Evolutionary conservation across 2,329 filamentous ascomycete species (phyloP).

Genomic region (Hypoxylon sp.): DNA sequence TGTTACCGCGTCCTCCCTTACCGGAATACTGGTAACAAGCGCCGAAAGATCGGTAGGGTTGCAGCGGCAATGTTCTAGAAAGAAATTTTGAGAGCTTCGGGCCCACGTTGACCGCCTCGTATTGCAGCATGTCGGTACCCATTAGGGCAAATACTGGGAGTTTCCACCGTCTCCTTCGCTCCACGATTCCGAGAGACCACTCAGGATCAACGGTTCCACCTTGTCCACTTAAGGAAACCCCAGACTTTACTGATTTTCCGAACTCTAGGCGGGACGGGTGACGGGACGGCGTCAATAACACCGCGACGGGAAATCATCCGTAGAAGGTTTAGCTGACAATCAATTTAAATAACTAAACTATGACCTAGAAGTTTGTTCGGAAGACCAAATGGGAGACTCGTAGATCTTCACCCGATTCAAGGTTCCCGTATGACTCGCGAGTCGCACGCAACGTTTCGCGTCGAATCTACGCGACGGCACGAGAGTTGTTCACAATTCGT

Average conservation of each 20-base stretch:
- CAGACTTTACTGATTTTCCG: slow-evolving; percentile 34
- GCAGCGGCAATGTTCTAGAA: slow-evolving; percentile 42
- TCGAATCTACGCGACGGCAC: slow-evolving; percentile 35
- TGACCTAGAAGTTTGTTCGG: slow-evolving; percentile 24
- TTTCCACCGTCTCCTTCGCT: slow-evolving; percentile 19
- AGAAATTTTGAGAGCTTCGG: slow-evolving; percentile 26
- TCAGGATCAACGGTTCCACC: slow-evolving; percentile 31
- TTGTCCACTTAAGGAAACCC: slow-evolving; percentile 17
- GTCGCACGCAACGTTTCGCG: slow-evolving; percentile 27
- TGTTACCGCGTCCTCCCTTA: slow-evolving; percentile 37
- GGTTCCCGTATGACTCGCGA: slow-evolving; percentile 37
- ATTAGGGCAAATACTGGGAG: slow-evolving; percentile 37
- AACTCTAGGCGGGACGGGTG: slow-evolving; percentile 27
- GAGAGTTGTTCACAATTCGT: slow-evolving; percentile 4
- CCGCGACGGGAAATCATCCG: slow-evolving; percentile 26
- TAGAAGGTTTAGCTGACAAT: slow-evolving; percentile 25
- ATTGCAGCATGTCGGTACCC: slow-evolving; percentile 42
- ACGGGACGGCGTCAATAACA: slow-evolving; percentile 16
- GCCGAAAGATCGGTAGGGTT: slow-evolving; percentile 26
- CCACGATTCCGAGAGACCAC: slow-evolving; percentile 21
- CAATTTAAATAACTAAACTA: slow-evolving; percentile 23
- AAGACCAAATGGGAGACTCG: background rate
- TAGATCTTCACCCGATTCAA: slow-evolving; percentile 37
- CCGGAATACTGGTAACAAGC: slow-evolving; percentile 39
- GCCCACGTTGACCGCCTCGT: slow-evolving; percentile 42